Base-by-base conservation (phyloP, 2,329 filamentous ascomycete genomes). In the Aspergillus novofumigatus region DNA sequence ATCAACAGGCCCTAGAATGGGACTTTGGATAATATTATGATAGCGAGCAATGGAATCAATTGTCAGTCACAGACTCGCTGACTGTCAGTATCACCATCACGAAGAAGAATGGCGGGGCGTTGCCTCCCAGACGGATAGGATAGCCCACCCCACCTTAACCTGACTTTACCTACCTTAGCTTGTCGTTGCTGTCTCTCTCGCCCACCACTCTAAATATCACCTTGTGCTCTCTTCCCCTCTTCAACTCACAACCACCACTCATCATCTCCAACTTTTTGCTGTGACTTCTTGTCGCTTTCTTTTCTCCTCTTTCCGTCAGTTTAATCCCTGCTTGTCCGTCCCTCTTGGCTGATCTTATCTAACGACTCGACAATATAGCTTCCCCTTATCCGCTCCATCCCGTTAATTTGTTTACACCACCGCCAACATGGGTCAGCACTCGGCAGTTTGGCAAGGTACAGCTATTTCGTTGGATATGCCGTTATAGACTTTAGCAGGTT, bases 371-470 rank as follows among this genome's bases (percentile, higher is more conserved):
- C 14, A 21, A 47, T 26, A 23, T 47, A 47, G 44, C 44, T 54
- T 50, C 51, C 51, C 58, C 50, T 58, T 60, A 53, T 38, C 53
- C 53, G 56, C 56, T 35, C 55, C 6, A 28, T 52, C 49, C 57
- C 51, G 57, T 53, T 53, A 17, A 52, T 63, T 35, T 62, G 57
- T 61, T 63, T 59, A 60, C 38, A 49, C 57, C 53, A 57, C 54
- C 59, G 49, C 63, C 66, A 70, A 54, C 58, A 73, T 73, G 70
- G 65, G 70, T 64, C 64, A 63, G n/a, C 70, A 73, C 67, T 71
- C 70, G 50, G 70, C 69, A 62, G 64, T 72, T 55, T 73, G 70
- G 69, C 70, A 73, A 69, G 67, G 70, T 73, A 71, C 41, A 62
- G 47, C 28, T 35, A n/a, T 35, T 35, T 5, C 5, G 14, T 17